Base-by-base conservation (phyloP, 140 eudicot species). In the Anethum foeniculum region DNA sequence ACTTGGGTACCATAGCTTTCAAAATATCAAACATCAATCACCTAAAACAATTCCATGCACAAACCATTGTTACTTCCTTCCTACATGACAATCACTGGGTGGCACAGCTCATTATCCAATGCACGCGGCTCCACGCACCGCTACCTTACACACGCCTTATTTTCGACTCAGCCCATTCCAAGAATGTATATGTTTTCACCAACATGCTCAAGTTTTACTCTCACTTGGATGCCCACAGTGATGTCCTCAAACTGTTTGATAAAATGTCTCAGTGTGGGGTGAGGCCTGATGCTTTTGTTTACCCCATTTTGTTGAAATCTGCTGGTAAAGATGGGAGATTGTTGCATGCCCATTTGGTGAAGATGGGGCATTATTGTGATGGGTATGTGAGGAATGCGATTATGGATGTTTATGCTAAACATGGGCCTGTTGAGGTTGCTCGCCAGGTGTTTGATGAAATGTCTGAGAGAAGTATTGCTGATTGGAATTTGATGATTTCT, bases 51-150 rank as follows among this genome's bases (percentile, higher is more conserved):
- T 88, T 90, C 62, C 96, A 92, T 75, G 89, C 96, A 5, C 92
- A 87, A 16, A 76, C 89, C 82, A 87, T 90, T 32, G 89, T 67
- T 0, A 80, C 71, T 39, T 85, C 91, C 79, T 90, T 90, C 72
- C 87, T 81, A 41, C 75, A 54, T 74, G 71, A 73, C 7, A 78
- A 77, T 83, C 84, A 81, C 79, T 92, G 92, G 93, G 87, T 81
- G 39, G 82, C 96, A 7, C 85, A 80, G 30, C 90, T 92, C 83
- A 81, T 92, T 85, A 77, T 54, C 78, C 85, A 77, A 81, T 90
- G 93, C 90, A 89, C 96, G 76, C 96, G 96, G 81, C 79, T 85
- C 81, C 87, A 85, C 32, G 92, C 93, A 28, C 96, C 96, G 15
- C 87, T 87, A 1, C 23, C 56, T n/a, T 90, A 92, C 80, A 36